These are phyloP conservation scores for Aspergillus versicolor DNA, from an alignment of 2,329 filamentous ascomycete species.

Conservation along the genomic window DNA sequence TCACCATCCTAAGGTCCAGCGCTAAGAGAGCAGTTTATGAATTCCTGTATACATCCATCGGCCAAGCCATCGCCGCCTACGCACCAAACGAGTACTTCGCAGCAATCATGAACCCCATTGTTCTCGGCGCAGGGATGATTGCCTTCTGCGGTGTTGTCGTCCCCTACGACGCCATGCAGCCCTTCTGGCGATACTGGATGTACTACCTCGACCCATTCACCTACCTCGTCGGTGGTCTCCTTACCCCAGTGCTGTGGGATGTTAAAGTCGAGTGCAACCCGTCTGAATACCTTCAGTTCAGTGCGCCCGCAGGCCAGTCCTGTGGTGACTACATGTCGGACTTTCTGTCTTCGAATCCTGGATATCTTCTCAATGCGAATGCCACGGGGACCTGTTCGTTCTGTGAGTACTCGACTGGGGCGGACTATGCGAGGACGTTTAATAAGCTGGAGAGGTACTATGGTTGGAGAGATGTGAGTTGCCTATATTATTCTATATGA, in stretches of 20 bases:
- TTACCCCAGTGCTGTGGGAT: conserved; percentile 40
- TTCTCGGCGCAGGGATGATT: conserved; percentile 49
- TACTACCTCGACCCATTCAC: conserved; percentile 47
- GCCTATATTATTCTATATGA: neutral
- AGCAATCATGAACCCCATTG: conserved; percentile 56
- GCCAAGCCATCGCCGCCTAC: conserved; percentile 57
- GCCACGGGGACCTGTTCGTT: conserved; percentile 29
- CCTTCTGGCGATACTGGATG: conserved; percentile 46
- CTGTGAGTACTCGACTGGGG: conserved; percentile 32
- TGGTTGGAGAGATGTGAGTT: conserved; percentile 38
- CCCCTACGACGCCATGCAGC: conserved; percentile 37
- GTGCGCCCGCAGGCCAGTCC: conserved; percentile 27
- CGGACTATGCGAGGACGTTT: conserved; percentile 36
- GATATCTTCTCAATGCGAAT: conserved; percentile 31
- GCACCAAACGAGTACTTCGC: conserved; percentile 62
- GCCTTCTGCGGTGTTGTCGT: conserved; percentile 42
- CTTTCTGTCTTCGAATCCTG: conserved; percentile 27
- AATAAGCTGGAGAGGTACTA: conserved; percentile 36
- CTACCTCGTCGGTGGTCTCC: conserved; percentile 42
- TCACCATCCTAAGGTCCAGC: neutral
- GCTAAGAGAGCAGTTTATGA: conserved; percentile 37
- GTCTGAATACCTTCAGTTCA: conserved; percentile 32
- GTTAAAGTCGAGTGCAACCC: conserved; percentile 37
- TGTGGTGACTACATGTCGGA: conserved; percentile 37
- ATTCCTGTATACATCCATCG: conserved; percentile 45